A percentile compares a stretch with the other conserved stretches of the same genome.
Conservation (phyloP, 495 filamentous ascomycete species). For the Aspergillus haitiensis region DNA sequence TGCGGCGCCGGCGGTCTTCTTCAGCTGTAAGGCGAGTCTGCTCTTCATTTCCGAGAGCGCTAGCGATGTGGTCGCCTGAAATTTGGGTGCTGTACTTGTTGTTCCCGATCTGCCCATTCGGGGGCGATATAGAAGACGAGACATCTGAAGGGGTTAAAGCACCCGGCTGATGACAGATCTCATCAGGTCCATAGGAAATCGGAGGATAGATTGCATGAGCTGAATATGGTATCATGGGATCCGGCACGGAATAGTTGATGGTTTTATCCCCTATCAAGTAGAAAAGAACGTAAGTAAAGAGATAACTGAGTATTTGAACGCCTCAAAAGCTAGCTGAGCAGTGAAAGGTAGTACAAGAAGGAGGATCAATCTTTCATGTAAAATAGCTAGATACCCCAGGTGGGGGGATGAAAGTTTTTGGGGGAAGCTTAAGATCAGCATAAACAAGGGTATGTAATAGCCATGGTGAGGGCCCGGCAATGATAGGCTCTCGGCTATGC, state of each 20-base stretch:
- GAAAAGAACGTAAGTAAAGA: conserved; percentile 33
- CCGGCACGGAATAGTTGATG: conserved; percentile 46
- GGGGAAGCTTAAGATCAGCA: conserved; percentile 14
- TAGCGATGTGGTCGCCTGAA: conserved; percentile 45
- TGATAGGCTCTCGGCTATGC: conserved; percentile 30
- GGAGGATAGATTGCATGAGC: conserved; percentile 48
- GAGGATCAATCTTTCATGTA: conserved; percentile 10
- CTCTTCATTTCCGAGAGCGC: conserved; percentile 43
- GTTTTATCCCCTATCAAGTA: conserved; percentile 38
- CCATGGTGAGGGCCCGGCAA: conserved; percentile 25
- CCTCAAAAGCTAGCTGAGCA: conserved; percentile 10
- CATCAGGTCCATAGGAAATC: conserved; percentile 45
- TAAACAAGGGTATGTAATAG: conserved; percentile 18
- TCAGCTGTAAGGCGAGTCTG: conserved; percentile 76
- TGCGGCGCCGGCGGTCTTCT: conserved; percentile 95
- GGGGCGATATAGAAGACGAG: conserved; percentile 50
- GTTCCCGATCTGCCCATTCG: conserved; percentile 48
- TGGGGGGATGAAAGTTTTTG: conserved; percentile 6
- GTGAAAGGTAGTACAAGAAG: conserved; percentile 13
- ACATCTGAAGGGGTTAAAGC: conserved; percentile 48
- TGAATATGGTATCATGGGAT: conserved; percentile 49
- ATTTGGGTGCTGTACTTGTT: conserved; percentile 50
- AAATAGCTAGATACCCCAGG: conserved; percentile 10
- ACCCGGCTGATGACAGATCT: conserved; percentile 42
- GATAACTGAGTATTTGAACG: background rate